These are phyloP conservation scores for Ophiostoma australiae DNA, from an alignment of 2,329 filamentous ascomycete species.

Conservation along the genomic window DNA sequence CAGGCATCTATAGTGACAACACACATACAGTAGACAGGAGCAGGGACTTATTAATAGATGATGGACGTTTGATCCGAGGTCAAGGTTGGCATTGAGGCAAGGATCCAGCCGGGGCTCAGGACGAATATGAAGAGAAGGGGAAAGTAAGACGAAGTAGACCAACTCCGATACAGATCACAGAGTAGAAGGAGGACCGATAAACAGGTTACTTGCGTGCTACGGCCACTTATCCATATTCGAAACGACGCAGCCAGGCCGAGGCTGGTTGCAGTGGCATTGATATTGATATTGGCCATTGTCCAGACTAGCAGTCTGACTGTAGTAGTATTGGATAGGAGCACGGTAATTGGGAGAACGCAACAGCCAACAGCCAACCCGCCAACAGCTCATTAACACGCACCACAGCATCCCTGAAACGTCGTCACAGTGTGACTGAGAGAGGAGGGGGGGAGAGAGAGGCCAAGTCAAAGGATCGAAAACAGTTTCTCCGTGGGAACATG, in stretches of 20 bases:
- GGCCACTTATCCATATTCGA: background rate
- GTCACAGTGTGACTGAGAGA: background rate
- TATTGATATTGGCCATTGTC: no score
- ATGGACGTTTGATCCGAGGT: background rate
- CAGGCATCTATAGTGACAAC: background rate
- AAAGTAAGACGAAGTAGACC: no score
- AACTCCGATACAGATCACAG: no score
- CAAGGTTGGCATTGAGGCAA: background rate
- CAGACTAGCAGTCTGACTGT: background rate
- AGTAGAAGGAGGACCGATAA: background rate
- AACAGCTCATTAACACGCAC: background rate
- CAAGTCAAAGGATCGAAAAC: background rate
- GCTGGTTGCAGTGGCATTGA: background rate
- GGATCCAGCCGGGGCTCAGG: background rate
- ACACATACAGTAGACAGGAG: background rate
- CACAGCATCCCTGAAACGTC: slow-evolving; percentile 3
- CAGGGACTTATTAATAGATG: slow-evolving; percentile 1
- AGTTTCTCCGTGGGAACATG: background rate
- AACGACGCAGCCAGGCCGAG: background rate
- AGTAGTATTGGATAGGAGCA: background rate
- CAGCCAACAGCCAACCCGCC: background rate
- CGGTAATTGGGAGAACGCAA: background rate
- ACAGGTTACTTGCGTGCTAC: background rate
- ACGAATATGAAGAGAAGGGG: background rate
- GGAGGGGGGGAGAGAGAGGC: background rate